These are phyloP conservation scores for Phoma sp. DNA, from an alignment of 2,329 filamentous ascomycete species.

Conservation along the genomic window DNA sequence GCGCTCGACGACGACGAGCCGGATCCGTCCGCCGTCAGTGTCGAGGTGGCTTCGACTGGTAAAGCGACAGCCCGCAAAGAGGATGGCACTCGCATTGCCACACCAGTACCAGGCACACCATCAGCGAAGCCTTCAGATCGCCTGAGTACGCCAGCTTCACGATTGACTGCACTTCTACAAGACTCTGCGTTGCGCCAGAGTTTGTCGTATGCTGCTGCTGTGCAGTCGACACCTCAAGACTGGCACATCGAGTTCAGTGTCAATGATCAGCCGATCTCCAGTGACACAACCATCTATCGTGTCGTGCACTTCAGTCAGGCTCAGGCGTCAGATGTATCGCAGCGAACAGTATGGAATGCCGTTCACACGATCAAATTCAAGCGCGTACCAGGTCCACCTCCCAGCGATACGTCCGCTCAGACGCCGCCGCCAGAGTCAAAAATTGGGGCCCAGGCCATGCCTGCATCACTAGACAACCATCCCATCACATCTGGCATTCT, in stretches of 20 bases:
- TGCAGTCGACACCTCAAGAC: conserved; percentile 81
- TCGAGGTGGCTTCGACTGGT: conserved; percentile 85
- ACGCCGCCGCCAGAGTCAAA: conserved; percentile 58
- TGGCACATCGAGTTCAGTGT: conserved; percentile 98
- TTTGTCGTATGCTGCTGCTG: conserved; percentile 81
- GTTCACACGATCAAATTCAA: conserved; percentile 92
- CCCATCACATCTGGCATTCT: conserved; percentile 87
- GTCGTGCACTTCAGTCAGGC: conserved; percentile 79
- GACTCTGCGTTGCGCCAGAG: conserved; percentile 42
- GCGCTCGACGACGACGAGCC: conserved; percentile 58
- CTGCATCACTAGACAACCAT: conserved; percentile 80
- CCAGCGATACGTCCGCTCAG: conserved; percentile 71
- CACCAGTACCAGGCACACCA: conserved; percentile 68
- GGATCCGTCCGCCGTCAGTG: conserved; percentile 85
- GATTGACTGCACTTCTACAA: conserved; percentile 40
- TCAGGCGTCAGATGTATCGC: conserved; percentile 67
- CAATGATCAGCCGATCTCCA: conserved; percentile 80
- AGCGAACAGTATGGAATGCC: conserved; percentile 84
- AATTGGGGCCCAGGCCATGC: conserved; percentile 67
- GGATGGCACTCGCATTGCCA: conserved; percentile 84
- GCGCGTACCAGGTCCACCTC: conserved; percentile 81
- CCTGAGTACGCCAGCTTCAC: conserved; percentile 37
- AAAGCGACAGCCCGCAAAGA: conserved; percentile 91
- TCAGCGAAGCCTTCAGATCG: conserved; percentile 39
- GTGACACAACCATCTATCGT: conserved; percentile 94